These are phyloP conservation scores for Aegilops sharonensis DNA, from an alignment of 176 grass and related monocot genomes.

Conservation along the genomic window DNA sequence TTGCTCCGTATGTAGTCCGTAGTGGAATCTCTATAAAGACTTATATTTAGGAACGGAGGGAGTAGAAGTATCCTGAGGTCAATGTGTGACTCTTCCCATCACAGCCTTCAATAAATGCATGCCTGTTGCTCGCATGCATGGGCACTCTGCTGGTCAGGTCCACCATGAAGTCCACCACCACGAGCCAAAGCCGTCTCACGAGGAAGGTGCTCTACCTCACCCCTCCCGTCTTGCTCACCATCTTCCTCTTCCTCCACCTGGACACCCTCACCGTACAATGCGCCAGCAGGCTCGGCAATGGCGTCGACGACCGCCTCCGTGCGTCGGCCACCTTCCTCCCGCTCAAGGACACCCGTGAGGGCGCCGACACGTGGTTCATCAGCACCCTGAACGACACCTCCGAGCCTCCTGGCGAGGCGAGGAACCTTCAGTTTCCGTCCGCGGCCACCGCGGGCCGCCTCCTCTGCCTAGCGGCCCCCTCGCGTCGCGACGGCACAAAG, in stretches of 20 bases:
- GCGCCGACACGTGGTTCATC: conserved; percentile 56
- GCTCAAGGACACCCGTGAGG: conserved; percentile 44
- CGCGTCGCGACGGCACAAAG: conserved; percentile 36
- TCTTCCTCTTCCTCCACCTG: conserved; percentile 38
- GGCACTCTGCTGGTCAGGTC: background rate
- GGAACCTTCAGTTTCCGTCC: conserved; percentile 63
- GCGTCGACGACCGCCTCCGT: conserved; percentile 23
- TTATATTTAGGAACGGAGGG: too few species aligned
- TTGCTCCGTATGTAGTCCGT: too few species aligned
- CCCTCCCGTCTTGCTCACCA: conserved; percentile 24
- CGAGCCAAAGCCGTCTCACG: background rate
- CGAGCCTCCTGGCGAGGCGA: conserved; percentile 37
- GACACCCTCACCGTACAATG: conserved; percentile 5
- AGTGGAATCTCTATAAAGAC: too few species aligned
- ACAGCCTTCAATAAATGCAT: background rate
- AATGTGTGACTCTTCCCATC: too few species aligned
- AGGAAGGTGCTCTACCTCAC: conserved; percentile 34
- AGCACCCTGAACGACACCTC: conserved; percentile 59
- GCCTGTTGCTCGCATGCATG: background rate
- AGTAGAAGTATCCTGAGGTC: background rate
- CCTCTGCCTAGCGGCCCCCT: conserved; percentile 47
- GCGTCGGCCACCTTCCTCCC: conserved; percentile 53
- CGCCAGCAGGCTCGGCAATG: background rate
- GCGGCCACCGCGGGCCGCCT: conserved; percentile 43
- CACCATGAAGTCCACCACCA: background rate